These are phyloP conservation scores for Pichiaceae sp. DNA, from an alignment of 1,139 yeast genomes.

Conservation along the genomic window DNA sequence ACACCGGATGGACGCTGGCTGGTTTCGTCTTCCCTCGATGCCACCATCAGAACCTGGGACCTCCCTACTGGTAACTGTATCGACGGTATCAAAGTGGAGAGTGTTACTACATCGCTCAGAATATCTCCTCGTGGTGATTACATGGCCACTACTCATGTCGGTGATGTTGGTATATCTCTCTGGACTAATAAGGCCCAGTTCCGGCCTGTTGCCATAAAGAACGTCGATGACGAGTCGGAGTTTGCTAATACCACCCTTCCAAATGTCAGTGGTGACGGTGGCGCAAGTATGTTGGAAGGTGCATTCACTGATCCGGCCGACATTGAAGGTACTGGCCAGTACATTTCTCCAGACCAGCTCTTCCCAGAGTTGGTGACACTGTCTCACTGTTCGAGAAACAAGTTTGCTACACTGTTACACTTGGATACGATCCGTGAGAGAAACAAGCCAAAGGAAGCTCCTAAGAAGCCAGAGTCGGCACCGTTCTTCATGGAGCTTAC, in stretches of 20 bases:
- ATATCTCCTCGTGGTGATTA: constrained; percentile 87
- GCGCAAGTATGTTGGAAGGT: constrained; percentile 68
- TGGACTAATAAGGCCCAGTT: constrained; percentile 94
- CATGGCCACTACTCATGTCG: constrained; percentile 88
- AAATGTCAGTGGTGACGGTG: constrained; percentile 78
- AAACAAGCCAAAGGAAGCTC: constrained; percentile 84
- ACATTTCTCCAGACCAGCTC: constrained; percentile 60
- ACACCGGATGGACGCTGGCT: constrained; percentile 97
- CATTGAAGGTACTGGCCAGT: constrained; percentile 23
- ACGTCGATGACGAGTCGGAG: constrained; percentile 66
- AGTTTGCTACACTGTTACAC: constrained; percentile 70
- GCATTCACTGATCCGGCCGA: constrained; percentile 41
- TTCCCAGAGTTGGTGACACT: constrained; percentile 59
- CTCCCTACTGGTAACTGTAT: constrained; percentile 95
- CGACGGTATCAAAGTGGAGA: constrained; percentile 76
- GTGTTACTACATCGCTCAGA: constrained; percentile 71
- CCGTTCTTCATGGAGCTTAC: constrained; percentile 71
- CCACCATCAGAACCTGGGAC: constrained; percentile 95
- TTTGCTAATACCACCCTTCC: constrained; percentile 60
- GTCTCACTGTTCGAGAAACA: constrained; percentile 67
- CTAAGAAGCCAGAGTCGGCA: constrained; percentile 75
- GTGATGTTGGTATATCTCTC: constrained; percentile 80
- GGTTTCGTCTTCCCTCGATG: constrained; percentile 74
- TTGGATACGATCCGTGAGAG: constrained; percentile 79
- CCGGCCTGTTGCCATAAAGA: constrained; percentile 60